These are phyloP conservation scores for Coemansia pectinata DNA, from an alignment of 192 early-diverging fungal species.

Conservation along the genomic window DNA sequence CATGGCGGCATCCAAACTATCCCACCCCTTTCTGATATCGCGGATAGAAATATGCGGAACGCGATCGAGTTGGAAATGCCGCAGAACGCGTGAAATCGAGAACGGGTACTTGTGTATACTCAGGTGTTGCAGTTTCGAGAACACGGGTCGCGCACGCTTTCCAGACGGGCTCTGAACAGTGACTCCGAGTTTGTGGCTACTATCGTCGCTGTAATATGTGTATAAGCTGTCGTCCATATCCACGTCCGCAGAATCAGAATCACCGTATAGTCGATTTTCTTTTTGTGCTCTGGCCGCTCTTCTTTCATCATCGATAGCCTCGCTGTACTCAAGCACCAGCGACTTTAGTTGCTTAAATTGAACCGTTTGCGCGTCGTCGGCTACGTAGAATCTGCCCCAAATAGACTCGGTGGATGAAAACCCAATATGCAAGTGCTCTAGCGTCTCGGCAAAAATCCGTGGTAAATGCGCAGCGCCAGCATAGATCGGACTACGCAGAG, in stretches of 20 bases:
- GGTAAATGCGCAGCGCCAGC: constrained; percentile 26
- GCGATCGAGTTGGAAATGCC: constrained; percentile 21
- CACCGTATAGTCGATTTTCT: background rate
- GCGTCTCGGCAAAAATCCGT: constrained; percentile 34
- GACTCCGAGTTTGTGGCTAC: background rate
- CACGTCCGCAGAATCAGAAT: background rate
- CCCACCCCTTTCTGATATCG: constrained; percentile 22
- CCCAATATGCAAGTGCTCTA: constrained; percentile 25
- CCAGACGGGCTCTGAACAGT: background rate
- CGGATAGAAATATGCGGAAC: constrained; percentile 38
- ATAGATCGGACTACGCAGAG: constrained; percentile 28
- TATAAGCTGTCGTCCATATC: background rate
- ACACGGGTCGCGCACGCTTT: constrained; percentile 5
- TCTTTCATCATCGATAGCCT: constrained; percentile 7
- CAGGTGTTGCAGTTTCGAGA: constrained; percentile 25
- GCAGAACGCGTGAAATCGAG: constrained; percentile 17
- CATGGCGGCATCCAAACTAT: background rate
- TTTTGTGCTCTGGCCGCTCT: background rate
- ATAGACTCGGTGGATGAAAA: constrained; percentile 39
- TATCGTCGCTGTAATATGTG: background rate
- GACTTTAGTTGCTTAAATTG: constrained; percentile 22
- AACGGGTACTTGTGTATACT: constrained; percentile 33
- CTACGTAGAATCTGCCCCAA: constrained; percentile 39
- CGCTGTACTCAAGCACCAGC: constrained; percentile 32
- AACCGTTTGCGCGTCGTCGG: constrained; percentile 4